Base-by-base conservation (phyloP, 345 rosid genomes). In the Eucalyptus fibrosa region DNA sequence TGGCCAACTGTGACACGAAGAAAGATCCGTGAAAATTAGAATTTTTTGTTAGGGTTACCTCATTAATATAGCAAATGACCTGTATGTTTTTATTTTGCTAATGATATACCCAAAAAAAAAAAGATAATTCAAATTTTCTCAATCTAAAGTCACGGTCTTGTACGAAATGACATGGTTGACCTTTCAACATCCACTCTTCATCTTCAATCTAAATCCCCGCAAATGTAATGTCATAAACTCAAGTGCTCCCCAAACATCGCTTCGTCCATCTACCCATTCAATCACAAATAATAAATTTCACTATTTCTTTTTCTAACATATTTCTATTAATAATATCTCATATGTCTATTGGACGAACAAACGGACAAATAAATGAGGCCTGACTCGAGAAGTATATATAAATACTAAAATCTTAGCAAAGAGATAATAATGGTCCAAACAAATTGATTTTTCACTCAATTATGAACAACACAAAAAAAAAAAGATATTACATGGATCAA, bases 331-430 rank as follows among this genome's bases (percentile, higher is more conserved):
- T 28, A 28, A 28, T 6, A 12, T 3, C 1, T 0, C 1, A 3
- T 7, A 8, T 7, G 1, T 19, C 4, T 7, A 18, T 51, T 7
- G 4, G 0, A 51, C 0, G 2, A 51, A 51, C 4, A 51, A 1
- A 51, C 2, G 9, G 4, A 51, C 0, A 18, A 51, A 51, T 0
- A 2, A 53, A 19, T 2, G 11, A 19, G 0, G 1, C 1, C 0
- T 2, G 0, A 9, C 3, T 56, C 3, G 0, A 56, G 0, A 24
- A 56, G 14, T 1, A 56, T 11, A 23, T 56, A 2, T 23, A 56
- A 24, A 56, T 23, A 53, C 11, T 19, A 24, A 56, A 56, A 24
- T 23, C 13, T 24, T 2, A 24, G 14, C 1, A 56, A 56, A 56
- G 3, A 24, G 7, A 56, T 10, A 56, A 56, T 56, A 24, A 56